These are phyloP conservation scores for Ascochyta lentis DNA, from an alignment of 2,329 filamentous ascomycete species.

Conservation along the genomic window DNA sequence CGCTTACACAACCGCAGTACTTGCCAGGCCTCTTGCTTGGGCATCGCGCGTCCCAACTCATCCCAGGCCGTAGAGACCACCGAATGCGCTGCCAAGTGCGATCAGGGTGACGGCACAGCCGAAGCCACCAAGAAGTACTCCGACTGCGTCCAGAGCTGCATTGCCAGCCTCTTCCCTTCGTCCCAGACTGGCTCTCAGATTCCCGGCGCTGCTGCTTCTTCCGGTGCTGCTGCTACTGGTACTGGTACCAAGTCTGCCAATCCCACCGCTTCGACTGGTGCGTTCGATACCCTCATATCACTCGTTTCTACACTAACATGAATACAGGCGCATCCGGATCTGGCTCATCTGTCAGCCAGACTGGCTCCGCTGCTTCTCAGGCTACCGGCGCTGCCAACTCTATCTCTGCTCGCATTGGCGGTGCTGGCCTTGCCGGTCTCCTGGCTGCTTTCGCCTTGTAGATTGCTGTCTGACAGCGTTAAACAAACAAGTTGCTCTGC, in stretches of 20 bases:
- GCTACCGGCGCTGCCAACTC: constrained; percentile 41
- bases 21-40: constrained; percentile 60
- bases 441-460: constrained; percentile 50
- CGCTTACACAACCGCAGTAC: constrained; percentile 14
- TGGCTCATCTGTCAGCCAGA: constrained; percentile 21
- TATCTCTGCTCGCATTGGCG: constrained; percentile 39
- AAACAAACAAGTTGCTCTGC: neutral
- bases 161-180: constrained; percentile 57
- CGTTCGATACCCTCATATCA: neutral
- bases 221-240: constrained; percentile 27
- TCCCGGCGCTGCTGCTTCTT: constrained; percentile 30
- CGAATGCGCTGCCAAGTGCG: constrained; percentile 59
- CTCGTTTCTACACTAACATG: neutral
- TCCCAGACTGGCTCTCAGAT: constrained; percentile 37
- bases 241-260: constrained; percentile 18
- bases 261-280: constrained; percentile 27
- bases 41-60: constrained; percentile 60
- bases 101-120: constrained; percentile 59
- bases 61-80: constrained; percentile 59
- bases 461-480: constrained; percentile 1
- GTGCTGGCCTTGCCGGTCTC: constrained; percentile 47
- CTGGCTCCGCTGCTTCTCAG: constrained; percentile 26
- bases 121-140: constrained; percentile 55
- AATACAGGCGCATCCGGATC: constrained; percentile 12
- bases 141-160: constrained; percentile 58